Percentiles rank a stretch among this genome's conserved stretches.
These are phyloP conservation scores for Chaetomium olivaceum DNA, from an alignment of 2,329 filamentous ascomycete genomes.

Conservation along the genomic window DNA sequence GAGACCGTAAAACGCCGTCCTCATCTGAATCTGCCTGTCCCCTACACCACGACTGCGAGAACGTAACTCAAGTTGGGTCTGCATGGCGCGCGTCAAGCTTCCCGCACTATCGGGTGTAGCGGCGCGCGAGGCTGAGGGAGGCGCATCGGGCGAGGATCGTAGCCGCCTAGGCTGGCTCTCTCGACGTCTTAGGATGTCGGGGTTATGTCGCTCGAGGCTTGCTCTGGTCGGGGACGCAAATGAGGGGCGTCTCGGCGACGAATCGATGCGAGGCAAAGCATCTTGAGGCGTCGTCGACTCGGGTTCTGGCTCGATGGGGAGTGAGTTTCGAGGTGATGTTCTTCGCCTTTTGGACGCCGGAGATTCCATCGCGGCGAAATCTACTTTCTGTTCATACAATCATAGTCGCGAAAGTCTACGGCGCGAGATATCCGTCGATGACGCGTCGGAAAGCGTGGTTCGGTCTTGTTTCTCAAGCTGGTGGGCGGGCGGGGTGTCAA, in stretches of 20 bases:
- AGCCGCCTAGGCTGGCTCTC: constrained; percentile 36
- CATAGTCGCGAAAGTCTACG: constrained; percentile 23
- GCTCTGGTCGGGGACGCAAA: constrained; percentile 68
- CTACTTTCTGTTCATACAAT: constrained; percentile 11
- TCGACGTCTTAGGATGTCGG: constrained; percentile 54
- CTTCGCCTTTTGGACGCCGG: constrained; percentile 66
- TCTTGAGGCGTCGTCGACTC: constrained; percentile 35
- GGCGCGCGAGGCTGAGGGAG: constrained; percentile 25
- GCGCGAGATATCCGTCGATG: constrained; percentile 12
- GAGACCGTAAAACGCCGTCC: constrained; percentile 32
- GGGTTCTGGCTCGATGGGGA: constrained; percentile 39
- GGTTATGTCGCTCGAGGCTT: constrained; percentile 62
- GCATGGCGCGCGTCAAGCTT: constrained; percentile 25
- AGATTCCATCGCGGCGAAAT: constrained; percentile 48
- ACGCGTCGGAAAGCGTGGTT: constrained; percentile 27
- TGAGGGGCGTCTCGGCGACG: constrained; percentile 48
- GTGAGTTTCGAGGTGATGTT: constrained; percentile 55
- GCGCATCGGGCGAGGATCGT: constrained; percentile 23
- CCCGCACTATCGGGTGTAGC: constrained; percentile 29
- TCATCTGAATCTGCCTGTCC: constrained; percentile 9
- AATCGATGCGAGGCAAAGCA: constrained; percentile 39
- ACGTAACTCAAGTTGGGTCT: constrained; percentile 37
- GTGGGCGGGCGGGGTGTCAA: constrained; percentile 9
- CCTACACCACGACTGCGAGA: constrained; percentile 27
- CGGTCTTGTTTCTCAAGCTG: background rate